phyloP scores from a whole-genome alignment of 345 rosid species.

The Eucalyptus polybractea region DNA sequence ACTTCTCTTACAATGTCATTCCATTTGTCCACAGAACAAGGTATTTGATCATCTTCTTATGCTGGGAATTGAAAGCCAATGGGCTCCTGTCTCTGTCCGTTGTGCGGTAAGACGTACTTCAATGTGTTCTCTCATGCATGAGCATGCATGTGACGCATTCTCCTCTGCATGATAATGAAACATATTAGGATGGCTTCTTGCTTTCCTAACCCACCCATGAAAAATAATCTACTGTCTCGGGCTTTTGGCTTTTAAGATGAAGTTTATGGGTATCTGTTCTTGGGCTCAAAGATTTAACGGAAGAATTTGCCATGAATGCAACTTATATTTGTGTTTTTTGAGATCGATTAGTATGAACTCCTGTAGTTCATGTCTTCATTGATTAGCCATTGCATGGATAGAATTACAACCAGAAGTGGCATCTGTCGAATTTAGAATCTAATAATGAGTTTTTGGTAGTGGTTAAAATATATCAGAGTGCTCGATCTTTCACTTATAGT shows the following conservation, averaged over 20 bases:
- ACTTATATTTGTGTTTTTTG: not conserved
- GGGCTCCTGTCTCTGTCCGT: conserved; percentile 90
- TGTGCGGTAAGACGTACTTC: conserved; percentile 47
- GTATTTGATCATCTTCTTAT: conserved; percentile 71
- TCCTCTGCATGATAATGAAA: not conserved
- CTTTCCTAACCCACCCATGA: not conserved
- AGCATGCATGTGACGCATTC: not conserved
- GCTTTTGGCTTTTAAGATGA: not conserved
- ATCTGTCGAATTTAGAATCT: not conserved
- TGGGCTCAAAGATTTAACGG: not conserved
- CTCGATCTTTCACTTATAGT: not conserved
- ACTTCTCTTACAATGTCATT: conserved; percentile 1
- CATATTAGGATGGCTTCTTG: not conserved
- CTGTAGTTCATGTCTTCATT: not conserved
- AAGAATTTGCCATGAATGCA: not conserved
- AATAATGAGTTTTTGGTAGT: not conserved
- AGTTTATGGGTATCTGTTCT: not conserved
- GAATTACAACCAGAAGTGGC: not conserved
- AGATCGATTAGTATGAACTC: not conserved
- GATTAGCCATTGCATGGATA: not conserved
- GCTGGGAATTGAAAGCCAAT: conserved; percentile 91
- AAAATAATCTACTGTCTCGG: not conserved
- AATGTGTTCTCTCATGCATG: not conserved
- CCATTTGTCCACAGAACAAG: conserved; percentile 41
- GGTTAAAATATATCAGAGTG: not conserved